phyloP scores from a whole-genome alignment of 2,329 filamentous ascomycete genomes.

The Plectosphaerella sp. region DNA sequence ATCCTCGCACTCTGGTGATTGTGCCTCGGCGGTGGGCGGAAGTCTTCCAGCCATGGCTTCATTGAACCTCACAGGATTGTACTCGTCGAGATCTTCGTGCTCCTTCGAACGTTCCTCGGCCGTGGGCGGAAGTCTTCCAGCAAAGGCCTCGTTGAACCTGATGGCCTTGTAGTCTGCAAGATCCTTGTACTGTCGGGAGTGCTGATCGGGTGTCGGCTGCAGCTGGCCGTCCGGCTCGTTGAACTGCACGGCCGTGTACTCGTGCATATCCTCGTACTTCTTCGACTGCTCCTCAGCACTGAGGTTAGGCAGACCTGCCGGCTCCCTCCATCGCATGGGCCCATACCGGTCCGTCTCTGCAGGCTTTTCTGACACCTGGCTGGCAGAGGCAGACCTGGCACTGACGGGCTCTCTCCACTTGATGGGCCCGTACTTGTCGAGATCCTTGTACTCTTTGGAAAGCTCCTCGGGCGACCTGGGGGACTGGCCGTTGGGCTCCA shows the following conservation, averaged over 20 bases:
- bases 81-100: constrained; percentile 10
- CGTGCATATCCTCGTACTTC: constrained; percentile 34
- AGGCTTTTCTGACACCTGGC: constrained; percentile 16
- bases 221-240: constrained; percentile 23
- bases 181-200: constrained; percentile 12
- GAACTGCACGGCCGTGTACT: constrained; percentile 30
- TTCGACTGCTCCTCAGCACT: constrained; percentile 19
- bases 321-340: constrained; percentile 8
- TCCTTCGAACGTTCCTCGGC: constrained; percentile 27
- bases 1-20: constrained; percentile 30
- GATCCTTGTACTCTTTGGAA: constrained; percentile 33
- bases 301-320: constrained; percentile 18
- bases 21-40: constrained; percentile 22
- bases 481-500: constrained; percentile 21
- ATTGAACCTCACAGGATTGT: constrained; percentile 14
- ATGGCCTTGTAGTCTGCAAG: constrained; percentile 12
- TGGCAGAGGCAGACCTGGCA: neutral
- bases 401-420: constrained; percentile 27
- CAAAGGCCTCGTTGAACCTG: constrained; percentile 17
- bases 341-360: constrained; percentile 30
- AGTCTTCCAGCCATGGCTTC: constrained; percentile 14
- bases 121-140: constrained; percentile 17
- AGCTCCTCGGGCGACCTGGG: constrained; percentile 9
- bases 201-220: constrained; percentile 8
- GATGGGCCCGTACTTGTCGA: constrained; percentile 32